A percentile compares a stretch with the other conserved stretches of the same genome.
These are phyloP conservation scores for Phytopythium mirpurense DNA, from an alignment of 352 stramenopile species.

Conservation along the genomic window DNA sequence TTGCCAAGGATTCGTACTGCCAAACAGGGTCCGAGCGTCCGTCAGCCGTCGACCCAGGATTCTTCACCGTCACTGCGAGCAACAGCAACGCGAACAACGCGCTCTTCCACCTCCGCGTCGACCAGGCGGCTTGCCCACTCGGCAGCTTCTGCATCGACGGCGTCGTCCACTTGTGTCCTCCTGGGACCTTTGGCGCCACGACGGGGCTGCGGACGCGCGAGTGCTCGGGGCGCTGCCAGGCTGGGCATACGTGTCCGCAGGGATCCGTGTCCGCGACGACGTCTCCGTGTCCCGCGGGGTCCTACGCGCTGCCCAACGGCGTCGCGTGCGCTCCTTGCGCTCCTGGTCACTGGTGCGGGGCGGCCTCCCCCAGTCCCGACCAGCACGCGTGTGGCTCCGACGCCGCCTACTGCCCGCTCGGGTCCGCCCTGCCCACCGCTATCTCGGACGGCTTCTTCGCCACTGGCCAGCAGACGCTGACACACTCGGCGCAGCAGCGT, in stretches of 20 bases:
- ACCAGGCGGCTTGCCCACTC: constrained; percentile 44
- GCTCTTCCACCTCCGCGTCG: constrained; percentile 26
- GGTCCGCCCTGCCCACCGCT: constrained; percentile 21
- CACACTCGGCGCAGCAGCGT: constrained; percentile 32
- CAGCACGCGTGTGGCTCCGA: constrained; percentile 50
- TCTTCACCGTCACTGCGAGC: constrained; percentile 32
- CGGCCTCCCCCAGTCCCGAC: constrained; percentile 31
- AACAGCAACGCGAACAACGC: constrained; percentile 9
- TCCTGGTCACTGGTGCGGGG: constrained; percentile 52
- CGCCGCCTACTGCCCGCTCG: constrained; percentile 44
- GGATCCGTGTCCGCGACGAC: constrained; percentile 40
- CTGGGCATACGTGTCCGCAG: constrained; percentile 43
- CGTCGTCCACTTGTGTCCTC: constrained; percentile 40
- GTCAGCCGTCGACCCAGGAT: constrained; percentile 30
- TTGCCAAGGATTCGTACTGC: constrained; percentile 34
- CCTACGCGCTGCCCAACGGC: constrained; percentile 49
- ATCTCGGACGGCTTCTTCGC: constrained; percentile 40
- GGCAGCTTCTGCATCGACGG: constrained; percentile 62
- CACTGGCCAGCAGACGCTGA: constrained; percentile 24
- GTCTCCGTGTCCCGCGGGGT: constrained; percentile 43
- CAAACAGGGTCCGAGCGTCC: constrained; percentile 31
- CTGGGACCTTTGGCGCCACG: constrained; percentile 41
- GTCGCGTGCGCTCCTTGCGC: constrained; percentile 41
- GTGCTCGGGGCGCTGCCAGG: constrained; percentile 53
- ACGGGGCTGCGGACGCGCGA: constrained; percentile 28